Conservation (phyloP, 73 alveolate species). For the Loxodes magnus region DNA sequence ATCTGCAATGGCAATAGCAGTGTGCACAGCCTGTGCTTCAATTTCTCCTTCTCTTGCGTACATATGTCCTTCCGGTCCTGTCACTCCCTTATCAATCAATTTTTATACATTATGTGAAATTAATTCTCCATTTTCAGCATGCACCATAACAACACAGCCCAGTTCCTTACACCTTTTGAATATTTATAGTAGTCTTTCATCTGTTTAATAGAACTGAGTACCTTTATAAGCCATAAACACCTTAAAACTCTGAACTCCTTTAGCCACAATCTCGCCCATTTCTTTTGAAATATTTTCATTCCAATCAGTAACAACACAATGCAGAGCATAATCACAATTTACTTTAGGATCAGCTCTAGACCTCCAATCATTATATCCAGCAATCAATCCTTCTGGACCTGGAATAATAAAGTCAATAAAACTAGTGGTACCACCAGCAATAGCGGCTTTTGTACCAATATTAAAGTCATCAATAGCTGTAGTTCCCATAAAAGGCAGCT, state of each 20-base stretch:
- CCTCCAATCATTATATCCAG: conserved; percentile 41
- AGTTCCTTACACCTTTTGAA: conserved; percentile 31
- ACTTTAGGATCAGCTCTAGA: conserved; percentile 38
- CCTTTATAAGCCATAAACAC: conserved; percentile 46
- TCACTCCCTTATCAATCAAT: conserved; percentile 18
- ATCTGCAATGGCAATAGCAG: conserved; percentile 32
- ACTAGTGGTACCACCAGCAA: conserved; percentile 77
- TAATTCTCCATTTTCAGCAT: conserved; percentile 48
- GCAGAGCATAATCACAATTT: conserved; percentile 34
- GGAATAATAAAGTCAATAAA: conserved; percentile 56
- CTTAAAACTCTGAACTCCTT: conserved; percentile 30
- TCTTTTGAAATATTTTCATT: conserved; percentile 26
- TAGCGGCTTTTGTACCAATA: conserved; percentile 61
- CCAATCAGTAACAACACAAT: conserved; percentile 43
- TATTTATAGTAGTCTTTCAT: conserved; percentile 29
- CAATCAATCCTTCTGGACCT: conserved; percentile 39
- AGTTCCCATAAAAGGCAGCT: conserved; percentile 45
- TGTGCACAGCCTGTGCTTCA: conserved; percentile 44
- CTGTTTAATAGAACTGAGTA: conserved; percentile 22
- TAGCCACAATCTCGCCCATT: conserved; percentile 29
- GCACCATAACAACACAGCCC: conserved; percentile 44
- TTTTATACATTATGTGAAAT: conserved; percentile 16
- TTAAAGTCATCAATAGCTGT: conserved; percentile 56
- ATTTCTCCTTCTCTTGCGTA: conserved; percentile 20
- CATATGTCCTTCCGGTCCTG: conserved; percentile 51